Conservation (phyloP, 139 green algal species). For the Medakamo hakoo region DNA sequence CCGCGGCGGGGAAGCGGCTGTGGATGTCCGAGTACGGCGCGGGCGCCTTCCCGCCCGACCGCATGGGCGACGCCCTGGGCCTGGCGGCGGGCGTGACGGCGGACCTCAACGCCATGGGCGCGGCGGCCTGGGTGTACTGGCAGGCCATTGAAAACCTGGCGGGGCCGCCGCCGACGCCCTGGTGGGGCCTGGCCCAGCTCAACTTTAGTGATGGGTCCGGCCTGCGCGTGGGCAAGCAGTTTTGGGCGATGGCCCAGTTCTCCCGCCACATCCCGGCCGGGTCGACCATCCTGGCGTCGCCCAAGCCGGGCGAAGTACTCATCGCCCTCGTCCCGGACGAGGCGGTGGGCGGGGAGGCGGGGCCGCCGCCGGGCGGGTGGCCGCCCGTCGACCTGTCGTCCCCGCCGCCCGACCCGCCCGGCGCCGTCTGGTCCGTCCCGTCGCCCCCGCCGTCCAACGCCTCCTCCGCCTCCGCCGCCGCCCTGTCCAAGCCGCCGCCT, state of each 20-base stretch:
- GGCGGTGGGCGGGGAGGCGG: not conserved
- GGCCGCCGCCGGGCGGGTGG: too few relatives aligned
- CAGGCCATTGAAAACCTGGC: conserved; percentile 10
- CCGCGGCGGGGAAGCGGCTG: conserved; percentile 10
- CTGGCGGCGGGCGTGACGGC: conserved; percentile 6
- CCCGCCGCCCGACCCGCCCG: too few relatives aligned
- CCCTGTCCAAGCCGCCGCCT: too few relatives aligned
- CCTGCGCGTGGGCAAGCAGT: conserved; percentile 3
- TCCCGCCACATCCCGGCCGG: not conserved
- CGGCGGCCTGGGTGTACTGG: conserved; percentile 17
- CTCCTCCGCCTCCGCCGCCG: too few relatives aligned
- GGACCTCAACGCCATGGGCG: conserved; percentile 15
- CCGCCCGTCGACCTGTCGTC: too few relatives aligned
- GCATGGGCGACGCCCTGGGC: conserved; percentile 9
- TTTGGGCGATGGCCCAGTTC: conserved; percentile 6
- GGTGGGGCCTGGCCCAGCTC: conserved; percentile 5
- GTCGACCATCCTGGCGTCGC: conserved; percentile 2
- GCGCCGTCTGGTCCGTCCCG: too few relatives aligned
- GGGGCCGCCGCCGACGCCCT: not conserved
- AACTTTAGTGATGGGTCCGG: not conserved
- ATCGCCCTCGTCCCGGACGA: not conserved
- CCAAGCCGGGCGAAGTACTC: not conserved
- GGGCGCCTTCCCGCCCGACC: not conserved
- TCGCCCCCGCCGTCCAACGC: too few relatives aligned
- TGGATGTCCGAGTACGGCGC: conserved; percentile 20